phyloP scores from a whole-genome alignment of 805 yeast species.

The Komagataella kurtzmanii region DNA sequence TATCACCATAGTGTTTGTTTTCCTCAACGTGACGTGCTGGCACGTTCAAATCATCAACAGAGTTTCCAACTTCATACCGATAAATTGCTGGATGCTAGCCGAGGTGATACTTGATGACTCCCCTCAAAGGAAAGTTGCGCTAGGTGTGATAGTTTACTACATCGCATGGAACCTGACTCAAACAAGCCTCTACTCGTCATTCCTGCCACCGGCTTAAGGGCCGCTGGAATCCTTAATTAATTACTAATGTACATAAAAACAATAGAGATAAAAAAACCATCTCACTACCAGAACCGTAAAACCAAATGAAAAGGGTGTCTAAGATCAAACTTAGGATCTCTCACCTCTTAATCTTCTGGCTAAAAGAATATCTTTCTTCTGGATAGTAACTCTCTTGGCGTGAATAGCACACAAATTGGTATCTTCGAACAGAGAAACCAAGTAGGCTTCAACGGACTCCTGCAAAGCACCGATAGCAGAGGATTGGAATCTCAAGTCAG shows the following conservation, averaged over 20 bases:
- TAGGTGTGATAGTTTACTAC: conserved; percentile 26
- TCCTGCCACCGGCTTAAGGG: conserved; percentile 79
- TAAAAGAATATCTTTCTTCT: conserved; percentile 95
- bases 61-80: conserved; percentile 64
- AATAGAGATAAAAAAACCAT: background rate
- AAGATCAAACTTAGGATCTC: conserved; percentile 45
- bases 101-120: conserved; percentile 5
- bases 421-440: conserved; percentile 92
- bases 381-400: conserved; percentile 98
- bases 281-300: background rate
- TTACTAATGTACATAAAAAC: background rate
- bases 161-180: conserved; percentile 57
- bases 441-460: conserved; percentile 97
- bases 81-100: conserved; percentile 61
- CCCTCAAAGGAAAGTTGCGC: conserved; percentile 15
- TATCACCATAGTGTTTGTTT: conserved; percentile 28
- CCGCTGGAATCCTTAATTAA: background rate
- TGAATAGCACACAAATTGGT: conserved; percentile 97
- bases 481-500: conserved; percentile 92
- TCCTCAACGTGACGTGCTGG: conserved; percentile 47
- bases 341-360: conserved; percentile 98
- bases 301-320: background rate
- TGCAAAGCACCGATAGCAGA: conserved; percentile 96
- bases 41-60: conserved; percentile 83
- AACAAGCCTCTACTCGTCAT: conserved; percentile 63